A percentile compares a stretch with the other conserved stretches of the same genome.
These are phyloP conservation scores for Rutstroemia sp. DNA, from an alignment of 2,329 filamentous ascomycete genomes.

Conservation along the genomic window DNA sequence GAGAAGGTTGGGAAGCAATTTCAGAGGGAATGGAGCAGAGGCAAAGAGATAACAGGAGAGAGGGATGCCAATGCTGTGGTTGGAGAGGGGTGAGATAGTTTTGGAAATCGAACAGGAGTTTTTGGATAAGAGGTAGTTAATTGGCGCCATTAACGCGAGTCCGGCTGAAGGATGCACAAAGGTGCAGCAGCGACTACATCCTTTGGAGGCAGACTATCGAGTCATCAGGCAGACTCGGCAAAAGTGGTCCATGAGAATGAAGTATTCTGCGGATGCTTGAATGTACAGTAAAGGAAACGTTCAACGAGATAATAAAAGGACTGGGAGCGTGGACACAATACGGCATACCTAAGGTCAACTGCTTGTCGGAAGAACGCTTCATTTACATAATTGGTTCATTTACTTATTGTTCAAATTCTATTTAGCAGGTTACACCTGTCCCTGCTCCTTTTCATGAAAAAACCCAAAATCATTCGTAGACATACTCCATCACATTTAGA, in stretches of 20 bases:
- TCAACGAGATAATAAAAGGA: too few relatives aligned
- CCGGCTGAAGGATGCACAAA: not conserved
- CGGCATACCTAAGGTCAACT: not conserved
- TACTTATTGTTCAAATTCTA: conserved; percentile 9
- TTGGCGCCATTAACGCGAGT: not conserved
- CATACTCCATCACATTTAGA: conserved; percentile 48
- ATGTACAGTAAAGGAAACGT: too few relatives aligned
- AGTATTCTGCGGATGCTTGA: too few relatives aligned
- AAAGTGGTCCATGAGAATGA: too few relatives aligned
- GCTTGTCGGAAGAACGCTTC: not conserved
- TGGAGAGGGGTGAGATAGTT: not conserved
- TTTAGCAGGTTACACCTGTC: conserved; percentile 2
- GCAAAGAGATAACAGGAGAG: conserved; percentile 27
- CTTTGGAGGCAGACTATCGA: too few relatives aligned
- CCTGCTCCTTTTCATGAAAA: conserved; percentile 5
- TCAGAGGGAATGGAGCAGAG: conserved; percentile 43
- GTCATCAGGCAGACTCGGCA: too few relatives aligned
- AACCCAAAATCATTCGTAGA: conserved; percentile 1
- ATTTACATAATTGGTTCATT: not conserved
- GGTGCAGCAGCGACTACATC: too few relatives aligned
- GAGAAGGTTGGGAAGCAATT: conserved; percentile 49
- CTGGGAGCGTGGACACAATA: not conserved
- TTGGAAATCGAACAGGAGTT: not conserved
- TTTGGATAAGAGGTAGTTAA: not conserved
- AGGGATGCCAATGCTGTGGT: not conserved